Percentiles rank a stretch among this genome's conserved stretches.
Evolutionary conservation across 23 red algal species (phyloP).

Genomic region (Chondrus crispus): DNA sequence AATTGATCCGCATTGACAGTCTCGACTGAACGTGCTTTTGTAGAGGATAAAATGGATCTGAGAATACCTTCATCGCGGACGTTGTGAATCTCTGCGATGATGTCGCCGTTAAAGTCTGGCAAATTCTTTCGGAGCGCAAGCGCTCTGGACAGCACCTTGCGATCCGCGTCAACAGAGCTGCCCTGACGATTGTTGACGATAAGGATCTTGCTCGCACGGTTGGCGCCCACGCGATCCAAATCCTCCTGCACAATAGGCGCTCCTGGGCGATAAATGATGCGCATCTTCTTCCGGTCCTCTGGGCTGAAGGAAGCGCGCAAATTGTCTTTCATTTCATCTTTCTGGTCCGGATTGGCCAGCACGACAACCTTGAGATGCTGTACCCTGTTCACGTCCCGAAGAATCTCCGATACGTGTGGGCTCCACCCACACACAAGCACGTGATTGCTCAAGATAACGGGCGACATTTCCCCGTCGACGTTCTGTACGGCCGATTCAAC

Average conservation of each 20-base stretch:
- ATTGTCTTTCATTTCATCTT: conserved; percentile 17
- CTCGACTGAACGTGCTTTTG: conserved; percentile 45
- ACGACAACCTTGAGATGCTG: conserved; percentile 43
- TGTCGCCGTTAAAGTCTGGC: conserved; percentile 49
- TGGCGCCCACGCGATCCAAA: conserved; percentile 41
- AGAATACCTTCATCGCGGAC: conserved; percentile 57
- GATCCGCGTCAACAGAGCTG: conserved; percentile 33
- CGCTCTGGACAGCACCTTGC: conserved; percentile 43
- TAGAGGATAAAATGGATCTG: conserved; percentile 11
- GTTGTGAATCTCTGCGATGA: conserved; percentile 55
- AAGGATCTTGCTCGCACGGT: conserved; percentile 56
- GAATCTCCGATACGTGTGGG: conserved; percentile 48
- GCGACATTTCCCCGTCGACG: conserved; percentile 31
- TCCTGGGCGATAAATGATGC: conserved; percentile 50
- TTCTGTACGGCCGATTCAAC: conserved; percentile 51
- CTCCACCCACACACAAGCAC: conserved; percentile 68
- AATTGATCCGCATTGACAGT: conserved; percentile 38
- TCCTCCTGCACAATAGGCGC: conserved; percentile 44
- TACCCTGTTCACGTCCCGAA: conserved; percentile 19
- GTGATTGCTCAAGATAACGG: conserved; percentile 49
- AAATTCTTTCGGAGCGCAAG: conserved; percentile 57
- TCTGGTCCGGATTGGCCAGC: conserved; percentile 41
- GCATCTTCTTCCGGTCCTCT: conserved; percentile 25
- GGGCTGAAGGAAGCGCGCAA: conserved; percentile 13
- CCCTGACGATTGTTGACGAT: conserved; percentile 18